Base-by-base conservation (phyloP, 352 stramenopile genomes). In the Globisporangium polare region DNA sequence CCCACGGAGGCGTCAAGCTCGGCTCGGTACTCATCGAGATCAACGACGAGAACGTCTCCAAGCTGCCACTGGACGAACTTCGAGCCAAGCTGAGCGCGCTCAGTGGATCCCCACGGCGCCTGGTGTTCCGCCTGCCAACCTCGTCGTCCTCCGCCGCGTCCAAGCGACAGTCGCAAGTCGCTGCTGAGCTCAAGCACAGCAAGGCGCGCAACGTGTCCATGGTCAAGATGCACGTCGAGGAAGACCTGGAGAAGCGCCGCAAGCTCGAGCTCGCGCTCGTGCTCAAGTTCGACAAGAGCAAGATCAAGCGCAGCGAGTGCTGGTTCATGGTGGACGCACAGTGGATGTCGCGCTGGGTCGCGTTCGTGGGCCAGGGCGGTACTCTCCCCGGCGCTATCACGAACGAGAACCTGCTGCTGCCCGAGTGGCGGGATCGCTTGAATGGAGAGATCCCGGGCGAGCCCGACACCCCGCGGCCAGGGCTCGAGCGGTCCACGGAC, bases 271-370 rank as follows among this genome's bases (percentile, higher is more conserved):
- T 94, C 20, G 67, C 62, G 3, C 64, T 92, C 27, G 65, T 91
- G 18, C 75, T 92, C 60, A 77, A 80, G 64, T 67, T 89, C 29
- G 85, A 94, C 62, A 76, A 68, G 61, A 65, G 63, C 5, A 67
- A 67, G 49, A 66, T 92, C 57, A 73, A 73, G 50, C 77, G 80
- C 49, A 69, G 75, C 2, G 85, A 94, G 66, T 91, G 79, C 71
- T 94, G 82, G 82, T 86, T 90, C 62, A 63, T 88, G 8, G 62
- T 94, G 27, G 74, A 91, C 58, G 63, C 75, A 2, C 62, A 77
- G 22, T 92, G 85, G 85, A 88, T 94, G 72, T 59, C 54, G 43
- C 66, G 62, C 24, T 94, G 82, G 85, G 61, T 82, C 27, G 63
- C 67, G 53, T 92, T 89, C 42, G 83, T 78, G 35, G 70, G 70